phyloP scores from a whole-genome alignment of 164 flowering plant species.

The Cinnamomum chago region DNA sequence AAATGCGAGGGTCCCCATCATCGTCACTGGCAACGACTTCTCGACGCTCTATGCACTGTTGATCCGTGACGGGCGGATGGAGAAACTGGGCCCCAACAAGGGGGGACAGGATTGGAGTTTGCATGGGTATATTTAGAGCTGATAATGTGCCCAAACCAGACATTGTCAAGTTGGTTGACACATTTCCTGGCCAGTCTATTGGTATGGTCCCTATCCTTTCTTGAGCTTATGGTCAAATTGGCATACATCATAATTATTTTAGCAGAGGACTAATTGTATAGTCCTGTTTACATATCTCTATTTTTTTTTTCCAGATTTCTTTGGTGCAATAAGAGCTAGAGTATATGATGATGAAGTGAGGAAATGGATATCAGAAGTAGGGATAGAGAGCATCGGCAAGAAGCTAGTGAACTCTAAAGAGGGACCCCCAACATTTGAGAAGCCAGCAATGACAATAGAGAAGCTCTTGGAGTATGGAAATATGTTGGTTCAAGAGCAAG shows the following conservation, averaged over 20 bases:
- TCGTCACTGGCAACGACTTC: constrained; percentile 51
- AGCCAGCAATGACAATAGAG: constrained; percentile 39
- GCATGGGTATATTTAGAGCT: constrained; percentile 35
- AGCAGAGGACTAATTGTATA: background rate
- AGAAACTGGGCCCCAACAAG: constrained; percentile 55
- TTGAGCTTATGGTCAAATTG: too few relatives aligned
- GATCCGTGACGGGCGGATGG: constrained; percentile 54
- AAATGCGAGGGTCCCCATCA: constrained; percentile 41
- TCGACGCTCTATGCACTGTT: constrained; percentile 50
- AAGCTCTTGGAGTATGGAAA: constrained; percentile 43
- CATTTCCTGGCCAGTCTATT: constrained; percentile 46
- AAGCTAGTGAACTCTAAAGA: constrained; percentile 53
- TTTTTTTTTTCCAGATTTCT: constrained; percentile 31
- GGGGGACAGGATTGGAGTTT: constrained; percentile 44
- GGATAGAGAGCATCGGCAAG: constrained; percentile 35
- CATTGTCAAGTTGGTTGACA: constrained; percentile 33
- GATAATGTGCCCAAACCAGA: constrained; percentile 31
- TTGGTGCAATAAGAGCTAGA: constrained; percentile 49
- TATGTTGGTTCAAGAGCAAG: constrained; percentile 52
- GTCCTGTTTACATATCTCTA: background rate
- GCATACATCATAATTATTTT: background rate
- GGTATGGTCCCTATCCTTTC: constrained; percentile 19
- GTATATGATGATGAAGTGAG: constrained; percentile 52
- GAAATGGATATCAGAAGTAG: constrained; percentile 42
- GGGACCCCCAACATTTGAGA: constrained; percentile 47